phyloP scores from a whole-genome alignment of 2,329 filamentous ascomycete species.

The Fusarium verticillioides region DNA sequence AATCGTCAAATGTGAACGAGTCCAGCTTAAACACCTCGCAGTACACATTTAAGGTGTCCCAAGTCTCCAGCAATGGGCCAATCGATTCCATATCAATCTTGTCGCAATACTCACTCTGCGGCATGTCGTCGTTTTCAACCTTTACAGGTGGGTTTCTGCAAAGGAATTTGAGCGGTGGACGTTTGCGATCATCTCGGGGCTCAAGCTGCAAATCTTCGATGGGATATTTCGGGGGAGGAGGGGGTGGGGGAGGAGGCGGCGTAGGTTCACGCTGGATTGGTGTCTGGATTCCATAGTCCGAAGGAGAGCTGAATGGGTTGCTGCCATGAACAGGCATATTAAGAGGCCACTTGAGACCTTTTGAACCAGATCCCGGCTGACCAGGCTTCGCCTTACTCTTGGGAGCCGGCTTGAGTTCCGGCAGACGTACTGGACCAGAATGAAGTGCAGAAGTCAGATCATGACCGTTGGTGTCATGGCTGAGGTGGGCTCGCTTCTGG shows the following conservation, averaged over 20 bases:
- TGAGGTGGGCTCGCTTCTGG: constrained; percentile 68
- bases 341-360: constrained; percentile 56
- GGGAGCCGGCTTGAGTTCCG: constrained; percentile 77
- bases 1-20: constrained; percentile 98
- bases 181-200: constrained; percentile 71
- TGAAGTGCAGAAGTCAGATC: constrained; percentile 47
- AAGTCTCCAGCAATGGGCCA: constrained; percentile 87
- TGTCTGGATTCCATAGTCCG: constrained; percentile 54
- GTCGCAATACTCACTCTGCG: constrained; percentile 27
- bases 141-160: constrained; percentile 71
- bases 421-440: constrained; percentile 67
- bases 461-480: constrained; percentile 57
- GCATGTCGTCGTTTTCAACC: constrained; percentile 50
- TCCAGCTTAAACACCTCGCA: constrained; percentile 94
- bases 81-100: constrained; percentile 85
- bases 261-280: constrained; percentile 51
- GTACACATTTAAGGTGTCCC: constrained; percentile 98
- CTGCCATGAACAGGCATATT: constrained; percentile 50
- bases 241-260: constrained; percentile 73
- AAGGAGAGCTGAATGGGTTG: constrained; percentile 60
- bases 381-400: constrained; percentile 73
- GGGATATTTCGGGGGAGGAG: constrained; percentile 88
- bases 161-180: constrained; percentile 82
- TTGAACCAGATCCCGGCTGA: constrained; percentile 48
- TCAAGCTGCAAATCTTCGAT: constrained; percentile 92